These are phyloP conservation scores for Umbelopsis sp. DNA, from an alignment of 192 early-diverging fungal species.

Conservation along the genomic window DNA sequence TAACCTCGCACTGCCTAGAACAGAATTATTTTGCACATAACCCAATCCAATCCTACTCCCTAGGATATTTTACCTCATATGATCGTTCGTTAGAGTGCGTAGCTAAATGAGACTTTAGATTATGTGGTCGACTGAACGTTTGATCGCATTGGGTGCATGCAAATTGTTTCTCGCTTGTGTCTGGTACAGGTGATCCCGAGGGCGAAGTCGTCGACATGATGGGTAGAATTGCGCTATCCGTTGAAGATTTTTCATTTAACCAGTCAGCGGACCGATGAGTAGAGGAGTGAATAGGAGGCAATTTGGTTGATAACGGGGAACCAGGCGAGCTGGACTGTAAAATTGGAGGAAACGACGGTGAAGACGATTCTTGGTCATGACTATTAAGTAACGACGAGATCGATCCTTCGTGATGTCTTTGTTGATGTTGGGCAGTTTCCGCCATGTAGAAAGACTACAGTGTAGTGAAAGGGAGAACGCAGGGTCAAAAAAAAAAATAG, in stretches of 20 bases:
- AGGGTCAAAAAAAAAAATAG: constrained; percentile 1
- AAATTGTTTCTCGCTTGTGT: constrained; percentile 22
- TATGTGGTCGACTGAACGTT: constrained; percentile 33
- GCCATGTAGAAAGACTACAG: background rate
- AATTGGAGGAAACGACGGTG: background rate
- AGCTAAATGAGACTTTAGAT: constrained; percentile 39
- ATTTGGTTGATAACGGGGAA: background rate
- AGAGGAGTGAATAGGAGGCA: constrained; percentile 4
- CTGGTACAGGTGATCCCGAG: background rate
- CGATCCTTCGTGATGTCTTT: constrained; percentile 12
- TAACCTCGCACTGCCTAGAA: background rate
- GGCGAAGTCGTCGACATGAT: background rate
- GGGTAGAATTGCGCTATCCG: background rate
- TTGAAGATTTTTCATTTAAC: background rate
- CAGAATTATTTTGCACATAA: background rate
- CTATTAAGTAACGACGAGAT: constrained; percentile 3
- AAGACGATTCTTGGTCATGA: constrained; percentile 9
- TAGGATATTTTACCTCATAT: constrained; percentile 22
- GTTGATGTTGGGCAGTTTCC: constrained; percentile 6
- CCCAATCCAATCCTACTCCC: background rate
- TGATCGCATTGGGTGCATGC: constrained; percentile 31
- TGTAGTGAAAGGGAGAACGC: background rate
- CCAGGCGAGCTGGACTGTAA: background rate
- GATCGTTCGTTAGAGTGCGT: constrained; percentile 33
- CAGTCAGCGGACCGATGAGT: background rate